Evolutionary conservation across 2,329 filamentous ascomycete species (phyloP).

Genomic region (Aspergillus novofumigatus): DNA sequence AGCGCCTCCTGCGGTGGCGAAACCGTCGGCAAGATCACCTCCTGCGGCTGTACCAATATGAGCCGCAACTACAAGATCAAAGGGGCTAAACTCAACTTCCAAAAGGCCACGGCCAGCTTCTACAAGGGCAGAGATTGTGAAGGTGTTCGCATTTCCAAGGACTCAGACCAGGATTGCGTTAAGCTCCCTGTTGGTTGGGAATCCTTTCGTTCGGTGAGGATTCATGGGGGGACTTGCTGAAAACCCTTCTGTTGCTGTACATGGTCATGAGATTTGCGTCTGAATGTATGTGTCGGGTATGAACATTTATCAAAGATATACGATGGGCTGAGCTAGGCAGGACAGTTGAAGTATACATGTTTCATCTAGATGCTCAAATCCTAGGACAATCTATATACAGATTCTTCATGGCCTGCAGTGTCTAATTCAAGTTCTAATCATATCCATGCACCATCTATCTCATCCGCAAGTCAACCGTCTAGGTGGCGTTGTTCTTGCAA

Average conservation of each 20-base stretch:
- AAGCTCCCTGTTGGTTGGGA: neutral
- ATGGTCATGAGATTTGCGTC: neutral
- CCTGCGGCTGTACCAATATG: neutral
- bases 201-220: neutral
- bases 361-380: no score
- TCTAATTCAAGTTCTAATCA: neutral
- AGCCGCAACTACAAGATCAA: neutral
- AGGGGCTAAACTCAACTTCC: neutral
- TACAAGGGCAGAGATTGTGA: neutral
- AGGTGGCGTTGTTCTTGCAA: constrained; percentile 30
- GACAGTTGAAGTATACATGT: no score
- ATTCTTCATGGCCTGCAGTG: neutral
- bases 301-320: no score
- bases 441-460: neutral
- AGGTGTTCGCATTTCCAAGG: neutral
- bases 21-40: neutral
- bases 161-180: neutral
- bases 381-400: no score
- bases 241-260: neutral
- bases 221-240: neutral
- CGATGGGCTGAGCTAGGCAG: no score
- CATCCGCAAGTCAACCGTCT: neutral
- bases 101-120: neutral
- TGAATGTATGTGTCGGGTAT: neutral
- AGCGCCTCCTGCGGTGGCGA: neutral